Evolutionary conservation across 129 eudicot species (phyloP).

Genomic region (Centella asiatica): DNA sequence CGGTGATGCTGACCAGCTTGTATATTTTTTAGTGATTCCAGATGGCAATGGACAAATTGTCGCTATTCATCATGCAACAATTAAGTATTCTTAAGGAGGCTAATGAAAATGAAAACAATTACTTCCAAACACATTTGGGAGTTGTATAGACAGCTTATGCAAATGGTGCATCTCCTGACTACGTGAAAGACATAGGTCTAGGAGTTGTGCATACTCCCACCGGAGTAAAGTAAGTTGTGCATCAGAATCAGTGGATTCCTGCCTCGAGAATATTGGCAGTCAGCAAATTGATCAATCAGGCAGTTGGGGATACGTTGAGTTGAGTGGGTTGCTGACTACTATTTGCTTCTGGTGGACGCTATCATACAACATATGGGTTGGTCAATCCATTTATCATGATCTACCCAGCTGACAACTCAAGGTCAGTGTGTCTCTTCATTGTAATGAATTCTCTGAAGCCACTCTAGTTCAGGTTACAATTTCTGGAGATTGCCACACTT

Average conservation of each 20-base stretch:
- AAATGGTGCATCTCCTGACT: slow-evolving; percentile 87
- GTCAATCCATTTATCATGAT: slow-evolving; percentile 62
- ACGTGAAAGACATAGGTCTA: slow-evolving; percentile 49
- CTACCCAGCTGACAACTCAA: slow-evolving; percentile 90
- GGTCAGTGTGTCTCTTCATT: no score
- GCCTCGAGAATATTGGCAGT: slow-evolving; percentile 68
- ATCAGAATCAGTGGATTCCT: slow-evolving; percentile 80
- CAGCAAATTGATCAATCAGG: slow-evolving; percentile 69
- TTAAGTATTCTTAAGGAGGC: slow-evolving; percentile 32
- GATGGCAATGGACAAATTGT: slow-evolving; percentile 44
- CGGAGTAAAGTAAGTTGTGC: slow-evolving; percentile 86
- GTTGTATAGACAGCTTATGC: slow-evolving; percentile 93
- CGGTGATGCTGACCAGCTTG: slow-evolving; percentile 93
- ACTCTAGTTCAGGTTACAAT: no score
- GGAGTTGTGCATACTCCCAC: slow-evolving; percentile 80
- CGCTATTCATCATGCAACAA: slow-evolving; percentile 70
- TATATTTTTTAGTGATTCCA: slow-evolving; percentile 48
- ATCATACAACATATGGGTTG: slow-evolving; percentile 71
- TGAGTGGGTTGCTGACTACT: no score
- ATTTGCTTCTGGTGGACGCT: slow-evolving; percentile 70
- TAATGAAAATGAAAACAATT: slow-evolving; percentile 13
- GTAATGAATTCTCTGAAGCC: no score
- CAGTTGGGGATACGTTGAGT: slow-evolving; percentile 81
- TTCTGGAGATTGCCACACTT: no score
- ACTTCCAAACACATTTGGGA: slow-evolving; percentile 47